Evolutionary conservation across 352 stramenopile genomes (phyloP), one percentile per base, ranked within the genome.

Genomic region (Phytophthora capsici): DNA sequence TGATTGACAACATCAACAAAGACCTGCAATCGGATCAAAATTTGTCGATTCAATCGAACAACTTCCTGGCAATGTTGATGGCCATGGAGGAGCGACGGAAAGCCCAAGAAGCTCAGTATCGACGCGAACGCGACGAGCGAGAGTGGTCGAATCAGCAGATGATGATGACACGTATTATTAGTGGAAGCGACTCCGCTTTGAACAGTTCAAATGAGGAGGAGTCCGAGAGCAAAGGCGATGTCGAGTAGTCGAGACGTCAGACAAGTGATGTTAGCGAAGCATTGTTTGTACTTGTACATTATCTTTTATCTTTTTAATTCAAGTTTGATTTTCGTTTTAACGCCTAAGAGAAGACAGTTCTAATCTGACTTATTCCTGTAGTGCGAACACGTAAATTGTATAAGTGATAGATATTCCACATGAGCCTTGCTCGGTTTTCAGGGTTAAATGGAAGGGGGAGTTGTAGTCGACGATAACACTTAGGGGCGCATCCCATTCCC

Each of bases 21-120:
- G 37, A 22, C 14, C 37, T 22, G 22, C n/a, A n/a, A n/a, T n/a
- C n/a, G n/a, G n/a, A n/a, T n/a, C n/a, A n/a, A n/a, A n/a, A n/a
- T n/a, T n/a, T n/a, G n/a, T n/a, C n/a, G n/a, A n/a, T n/a, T n/a
- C n/a, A n/a, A n/a, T n/a, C n/a, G n/a, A n/a, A n/a, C n/a, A n/a
- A n/a, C 6, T 20, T 44, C 13, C 6, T 44, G 10, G 14, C 5
- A 19, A 19, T 46, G 44, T 30, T 62, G 6, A 37, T 62, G 44
- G 50, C 47, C 38, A 60, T 52, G 40, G 53, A 60, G 2, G 28
- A 60, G n/a, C 30, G 53, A 14, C 53, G 52, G 45, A 41, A 40
- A 14, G 41, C 26, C 23, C 12, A 41, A 23, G 53, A 60, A 1
- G 41, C 41, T 4, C 26, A 53, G 1, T 28, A 28, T 43, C 41